phyloP scores from a whole-genome alignment of 179 eudicot species.

The Nepenthes alata region DNA sequence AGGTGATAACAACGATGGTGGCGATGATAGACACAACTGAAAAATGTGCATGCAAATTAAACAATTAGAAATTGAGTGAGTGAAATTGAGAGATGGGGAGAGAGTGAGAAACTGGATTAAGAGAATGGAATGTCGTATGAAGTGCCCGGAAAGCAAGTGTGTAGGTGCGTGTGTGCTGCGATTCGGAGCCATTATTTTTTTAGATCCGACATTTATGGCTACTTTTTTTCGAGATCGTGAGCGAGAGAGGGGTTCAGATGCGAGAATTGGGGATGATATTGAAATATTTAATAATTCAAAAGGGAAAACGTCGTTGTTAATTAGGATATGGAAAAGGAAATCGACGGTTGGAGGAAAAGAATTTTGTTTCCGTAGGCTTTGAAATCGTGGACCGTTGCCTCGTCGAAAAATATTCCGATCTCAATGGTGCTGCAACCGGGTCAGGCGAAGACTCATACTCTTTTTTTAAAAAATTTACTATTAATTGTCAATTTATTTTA shows the following conservation, averaged over 20 bases:
- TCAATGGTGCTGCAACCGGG: too few species aligned
- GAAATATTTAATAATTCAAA: neutral
- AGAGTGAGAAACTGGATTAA: neutral
- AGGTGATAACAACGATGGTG: neutral
- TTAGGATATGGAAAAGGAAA: constrained; percentile 7
- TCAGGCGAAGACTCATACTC: too few species aligned
- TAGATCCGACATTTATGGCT: constrained; percentile 18
- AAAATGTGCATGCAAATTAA: constrained; percentile 4
- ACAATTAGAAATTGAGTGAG: neutral
- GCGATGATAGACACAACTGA: neutral
- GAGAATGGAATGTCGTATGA: constrained; percentile 19
- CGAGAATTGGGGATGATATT: neutral
- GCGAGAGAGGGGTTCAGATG: neutral
- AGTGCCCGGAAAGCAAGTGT: constrained; percentile 9
- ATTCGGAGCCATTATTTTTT: constrained; percentile 7
- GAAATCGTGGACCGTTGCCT: constrained; percentile 8
- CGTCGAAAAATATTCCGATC: too few species aligned
- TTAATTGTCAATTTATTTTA: too few species aligned
- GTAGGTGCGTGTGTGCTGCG: constrained; percentile 8
- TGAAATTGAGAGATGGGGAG: neutral
- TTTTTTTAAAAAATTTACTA: too few species aligned
- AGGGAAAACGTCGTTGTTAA: too few species aligned
- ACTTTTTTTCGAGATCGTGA: constrained; percentile 3
- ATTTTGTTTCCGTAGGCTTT: constrained; percentile 18
- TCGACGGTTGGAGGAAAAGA: constrained; percentile 31